phyloP scores from a whole-genome alignment of 805 yeast genomes.

The Lipomyces orientalis region DNA sequence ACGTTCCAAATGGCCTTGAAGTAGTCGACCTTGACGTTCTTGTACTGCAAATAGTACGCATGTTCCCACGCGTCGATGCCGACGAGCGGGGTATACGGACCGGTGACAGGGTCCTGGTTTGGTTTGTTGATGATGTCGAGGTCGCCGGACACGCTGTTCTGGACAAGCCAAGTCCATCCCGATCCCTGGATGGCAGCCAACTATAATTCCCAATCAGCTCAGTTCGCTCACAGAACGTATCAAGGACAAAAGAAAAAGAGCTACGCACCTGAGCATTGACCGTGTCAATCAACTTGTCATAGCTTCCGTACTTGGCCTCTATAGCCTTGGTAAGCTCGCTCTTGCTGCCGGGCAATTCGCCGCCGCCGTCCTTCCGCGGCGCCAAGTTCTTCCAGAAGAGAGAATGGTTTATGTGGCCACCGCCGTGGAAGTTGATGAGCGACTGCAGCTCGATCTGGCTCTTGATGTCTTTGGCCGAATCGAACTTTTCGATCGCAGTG shows the following conservation, averaged over 20 bases:
- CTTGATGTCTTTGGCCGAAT: constrained; percentile 71
- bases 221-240: neutral
- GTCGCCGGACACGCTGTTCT: constrained; percentile 74
- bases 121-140: constrained; percentile 79
- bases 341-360: constrained; percentile 57
- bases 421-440: constrained; percentile 86
- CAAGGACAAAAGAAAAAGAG: too few relatives aligned
- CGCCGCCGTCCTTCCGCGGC: constrained; percentile 78
- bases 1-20: constrained; percentile 95
- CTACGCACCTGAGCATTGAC: constrained; percentile 55
- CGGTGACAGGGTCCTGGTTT: constrained; percentile 86
- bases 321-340: constrained; percentile 67
- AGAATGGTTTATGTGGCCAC: constrained; percentile 86
- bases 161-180: constrained; percentile 92
- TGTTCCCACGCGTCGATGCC: constrained; percentile 94
- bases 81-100: constrained; percentile 71
- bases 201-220: constrained; percentile 40
- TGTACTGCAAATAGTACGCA: constrained; percentile 92
- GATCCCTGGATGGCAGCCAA: constrained; percentile 92
- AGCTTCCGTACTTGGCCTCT: constrained; percentile 67
- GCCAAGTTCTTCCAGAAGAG: constrained; percentile 89
- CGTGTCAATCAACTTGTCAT: constrained; percentile 66
- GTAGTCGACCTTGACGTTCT: constrained; percentile 88
- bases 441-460: constrained; percentile 67
- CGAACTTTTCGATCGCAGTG: constrained; percentile 73